Conservation (phyloP, 2,329 filamentous ascomycete genomes). For the Coleophoma eucalyptorum region DNA sequence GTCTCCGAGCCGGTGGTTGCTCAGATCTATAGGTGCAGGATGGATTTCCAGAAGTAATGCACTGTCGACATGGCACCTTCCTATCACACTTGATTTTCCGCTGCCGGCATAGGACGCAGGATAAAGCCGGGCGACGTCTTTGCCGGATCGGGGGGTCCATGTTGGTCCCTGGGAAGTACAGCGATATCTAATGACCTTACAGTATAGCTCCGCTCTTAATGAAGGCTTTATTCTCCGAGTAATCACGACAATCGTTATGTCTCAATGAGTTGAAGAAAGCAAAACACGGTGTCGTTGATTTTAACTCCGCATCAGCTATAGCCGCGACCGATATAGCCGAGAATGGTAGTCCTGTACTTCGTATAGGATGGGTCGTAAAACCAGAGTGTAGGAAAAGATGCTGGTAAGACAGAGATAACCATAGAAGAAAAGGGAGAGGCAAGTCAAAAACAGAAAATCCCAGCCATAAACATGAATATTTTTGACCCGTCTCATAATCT, state of each 20-base stretch:
- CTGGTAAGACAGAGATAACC: no score
- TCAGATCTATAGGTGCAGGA: neutral
- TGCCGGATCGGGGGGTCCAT: neutral
- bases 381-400: no score
- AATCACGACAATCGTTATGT: no score
- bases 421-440: no score
- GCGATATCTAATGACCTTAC: neutral
- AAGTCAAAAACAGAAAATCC: no score
- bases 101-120: slow-evolving; percentile 1
- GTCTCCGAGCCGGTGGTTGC: neutral
- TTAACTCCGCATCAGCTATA: no score
- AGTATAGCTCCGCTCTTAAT: neutral
- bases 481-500: no score
- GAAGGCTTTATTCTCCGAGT: neutral
- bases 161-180: neutral
- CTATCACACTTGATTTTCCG: slow-evolving; percentile 5
- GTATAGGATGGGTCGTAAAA: no score
- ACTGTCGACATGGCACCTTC: slow-evolving; percentile 2
- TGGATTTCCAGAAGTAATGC: neutral
- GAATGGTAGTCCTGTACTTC: no score
- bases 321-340: no score
- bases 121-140: neutral
- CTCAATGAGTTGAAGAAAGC: no score
- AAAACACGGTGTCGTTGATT: no score
- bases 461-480: neutral